Evolutionary conservation across 2,329 filamentous ascomycete species (phyloP), one percentile per base, ranked within the genome.

Genomic region (Amauroascus niger): DNA sequence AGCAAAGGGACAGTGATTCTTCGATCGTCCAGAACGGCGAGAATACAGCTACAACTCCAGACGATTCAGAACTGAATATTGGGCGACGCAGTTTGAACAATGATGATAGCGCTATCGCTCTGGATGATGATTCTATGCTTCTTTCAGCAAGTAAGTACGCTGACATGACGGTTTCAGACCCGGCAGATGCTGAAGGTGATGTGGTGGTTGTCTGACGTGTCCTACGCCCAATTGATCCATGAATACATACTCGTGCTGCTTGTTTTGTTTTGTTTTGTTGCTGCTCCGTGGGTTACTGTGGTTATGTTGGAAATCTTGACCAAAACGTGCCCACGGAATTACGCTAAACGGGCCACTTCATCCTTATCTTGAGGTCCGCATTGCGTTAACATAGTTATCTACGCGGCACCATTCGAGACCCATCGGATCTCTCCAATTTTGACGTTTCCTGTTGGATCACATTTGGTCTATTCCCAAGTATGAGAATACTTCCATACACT

Each of bases 71-170:
- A 14, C 18, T 46, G n/a, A 14, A 48, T 1, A 6, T 44, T 13
- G 44, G 33, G 28, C 55, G 75, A 76, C 54, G 70, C 6, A 59
- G 64, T 11, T 60, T 64, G 14, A 69, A 68, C 55, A 70, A 84
- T 57, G 85, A 88, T 60, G 86, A 88, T 60, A 88, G 85, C 62
- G 85, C 84, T 1, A 88, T 88, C 56, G 83, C 83, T 28, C 83
- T 88, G 61, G 71, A 71, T 41, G 69, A 72, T 26, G 71, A 73
- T 50, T 69, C 71, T 4, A 68, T 71, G 60, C 58, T 72, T 53
- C 67, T 71, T 47, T 65, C 66, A 6, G 68, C 70, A 51, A 67
- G 67, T 52, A 73, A 74, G 63, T 74, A 74, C 52, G 68, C 69
- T 37, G 70, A 73, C 53, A 73, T 73, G 64, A 70, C 73, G 59